Evolutionary conservation across 2,329 filamentous ascomycete genomes (phyloP).

Genomic region (Botrytis paeoniae): DNA sequence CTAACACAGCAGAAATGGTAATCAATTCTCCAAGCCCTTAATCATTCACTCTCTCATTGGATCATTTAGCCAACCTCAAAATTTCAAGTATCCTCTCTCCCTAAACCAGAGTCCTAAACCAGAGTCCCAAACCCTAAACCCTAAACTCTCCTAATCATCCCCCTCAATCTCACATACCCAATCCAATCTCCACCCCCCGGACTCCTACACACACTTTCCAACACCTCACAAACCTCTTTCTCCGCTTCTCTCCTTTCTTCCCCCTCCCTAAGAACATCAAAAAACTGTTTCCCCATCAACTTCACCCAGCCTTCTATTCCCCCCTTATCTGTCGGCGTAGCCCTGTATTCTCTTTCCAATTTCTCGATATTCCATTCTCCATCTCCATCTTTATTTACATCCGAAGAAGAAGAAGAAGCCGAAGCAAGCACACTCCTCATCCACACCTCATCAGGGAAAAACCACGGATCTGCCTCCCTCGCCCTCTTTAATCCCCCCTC

Average conservation of each 20-base stretch:
- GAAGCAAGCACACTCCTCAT: conserved; percentile 40
- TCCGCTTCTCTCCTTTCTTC: conserved; percentile 51
- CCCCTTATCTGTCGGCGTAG: conserved; percentile 56
- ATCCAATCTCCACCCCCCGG: conserved; percentile 57
- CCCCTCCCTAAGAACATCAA: conserved; percentile 48
- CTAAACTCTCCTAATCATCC: conserved; percentile 43
- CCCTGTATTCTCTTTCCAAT: conserved; percentile 62
- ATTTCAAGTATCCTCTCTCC: no score
- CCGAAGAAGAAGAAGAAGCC: not conserved
- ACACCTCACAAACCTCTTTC: conserved; percentile 51
- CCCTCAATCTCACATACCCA: conserved; percentile 54
- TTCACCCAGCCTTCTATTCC: conserved; percentile 65
- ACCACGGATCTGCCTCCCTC: conserved; percentile 60
- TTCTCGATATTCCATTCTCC: conserved; percentile 40
- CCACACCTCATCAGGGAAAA: conserved; percentile 66
- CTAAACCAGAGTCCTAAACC: no score
- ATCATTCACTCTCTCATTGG: not conserved
- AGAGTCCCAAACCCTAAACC: not conserved
- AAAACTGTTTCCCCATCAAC: conserved; percentile 58
- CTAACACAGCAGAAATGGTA: not conserved
- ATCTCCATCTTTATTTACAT: not conserved
- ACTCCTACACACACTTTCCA: conserved; percentile 53
- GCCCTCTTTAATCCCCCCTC: conserved; percentile 45
- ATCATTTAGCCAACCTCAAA: not conserved
- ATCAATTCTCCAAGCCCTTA: not conserved